phyloP scores from a whole-genome alignment of 495 filamentous ascomycete species.

The Xylaria intraflava region DNA sequence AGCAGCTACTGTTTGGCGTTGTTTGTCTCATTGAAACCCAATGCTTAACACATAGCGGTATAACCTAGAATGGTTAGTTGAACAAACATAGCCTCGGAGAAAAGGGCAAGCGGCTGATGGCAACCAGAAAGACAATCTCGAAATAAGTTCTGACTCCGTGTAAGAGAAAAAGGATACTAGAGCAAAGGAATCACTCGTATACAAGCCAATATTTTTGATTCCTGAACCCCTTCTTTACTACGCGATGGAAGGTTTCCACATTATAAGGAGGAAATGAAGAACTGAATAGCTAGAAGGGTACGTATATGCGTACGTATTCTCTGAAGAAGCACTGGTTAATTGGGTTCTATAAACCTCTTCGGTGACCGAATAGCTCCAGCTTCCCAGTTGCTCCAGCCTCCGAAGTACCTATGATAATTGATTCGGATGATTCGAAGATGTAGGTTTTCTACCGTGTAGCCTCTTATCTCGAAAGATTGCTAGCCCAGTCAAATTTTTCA shows the following conservation, averaged over 20 bases:
- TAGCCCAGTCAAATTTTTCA: background rate
- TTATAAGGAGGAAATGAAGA: no score
- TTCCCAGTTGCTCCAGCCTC: background rate
- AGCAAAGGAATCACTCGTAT: background rate
- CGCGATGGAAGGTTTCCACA: background rate
- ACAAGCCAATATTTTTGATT: no score
- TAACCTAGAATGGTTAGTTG: background rate
- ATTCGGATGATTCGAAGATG: background rate
- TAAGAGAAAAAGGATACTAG: background rate
- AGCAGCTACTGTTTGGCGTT: background rate
- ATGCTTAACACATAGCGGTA: background rate
- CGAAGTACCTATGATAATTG: background rate
- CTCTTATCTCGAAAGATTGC: background rate
- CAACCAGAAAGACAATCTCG: background rate
- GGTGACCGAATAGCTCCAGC: background rate
- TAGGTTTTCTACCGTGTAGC: background rate
- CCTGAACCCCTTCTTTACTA: background rate
- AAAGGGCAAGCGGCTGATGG: background rate
- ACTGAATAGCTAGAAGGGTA: no score
- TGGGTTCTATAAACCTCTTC: no score
- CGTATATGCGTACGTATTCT: no score
- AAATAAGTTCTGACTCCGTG: background rate
- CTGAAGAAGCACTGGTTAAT: no score
- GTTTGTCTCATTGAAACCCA: background rate
- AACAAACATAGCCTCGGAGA: background rate